A percentile compares a stretch with the other conserved stretches of the same genome.
Evolutionary conservation across 805 yeast genomes (phyloP).

Genomic region (Candida vaughaniae): DNA sequence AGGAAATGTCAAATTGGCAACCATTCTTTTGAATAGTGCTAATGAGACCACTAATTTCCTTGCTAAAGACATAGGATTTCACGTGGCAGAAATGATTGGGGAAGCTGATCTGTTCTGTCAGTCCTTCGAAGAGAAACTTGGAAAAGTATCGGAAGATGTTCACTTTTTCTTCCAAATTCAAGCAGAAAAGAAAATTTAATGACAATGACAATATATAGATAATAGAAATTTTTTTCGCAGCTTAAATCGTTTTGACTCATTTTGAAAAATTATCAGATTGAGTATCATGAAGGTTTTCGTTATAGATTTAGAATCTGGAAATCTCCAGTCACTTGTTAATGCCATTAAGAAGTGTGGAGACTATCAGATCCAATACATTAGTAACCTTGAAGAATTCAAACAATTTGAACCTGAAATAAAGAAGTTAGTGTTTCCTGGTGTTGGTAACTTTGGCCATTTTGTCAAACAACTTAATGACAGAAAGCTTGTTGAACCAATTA

Average conservation of each 20-base stretch:
- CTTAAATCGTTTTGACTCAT: constrained; percentile 8
- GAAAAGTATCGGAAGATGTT: constrained; percentile 10
- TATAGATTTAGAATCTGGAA: constrained; percentile 93
- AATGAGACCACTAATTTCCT: constrained; percentile 32
- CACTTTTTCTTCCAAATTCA: constrained; percentile 16
- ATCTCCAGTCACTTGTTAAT: constrained; percentile 82
- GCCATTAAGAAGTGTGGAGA: constrained; percentile 77
- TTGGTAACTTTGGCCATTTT: constrained; percentile 95
- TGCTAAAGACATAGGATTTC: constrained; percentile 26
- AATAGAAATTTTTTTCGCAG: constrained; percentile 5
- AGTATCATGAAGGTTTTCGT: constrained; percentile 47
- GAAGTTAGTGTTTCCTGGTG: constrained; percentile 86
- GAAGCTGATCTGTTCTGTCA: constrained; percentile 27
- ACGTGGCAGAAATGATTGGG: constrained; percentile 34
- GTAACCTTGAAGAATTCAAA: constrained; percentile 54
- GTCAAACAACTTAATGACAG: constrained; percentile 64
- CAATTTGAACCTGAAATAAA: constrained; percentile 42
- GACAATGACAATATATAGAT: no score
- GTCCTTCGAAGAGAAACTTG: constrained; percentile 16
- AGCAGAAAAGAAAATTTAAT: constrained; percentile 10
- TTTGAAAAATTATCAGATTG: not conserved
- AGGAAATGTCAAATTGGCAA: constrained; percentile 28
- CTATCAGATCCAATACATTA: constrained; percentile 61
- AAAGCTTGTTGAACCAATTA: constrained; percentile 65
- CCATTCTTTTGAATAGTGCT: constrained; percentile 26